These are phyloP conservation scores for Candida wancherniae DNA, from an alignment of 805 yeast genomes.

Conservation along the genomic window DNA sequence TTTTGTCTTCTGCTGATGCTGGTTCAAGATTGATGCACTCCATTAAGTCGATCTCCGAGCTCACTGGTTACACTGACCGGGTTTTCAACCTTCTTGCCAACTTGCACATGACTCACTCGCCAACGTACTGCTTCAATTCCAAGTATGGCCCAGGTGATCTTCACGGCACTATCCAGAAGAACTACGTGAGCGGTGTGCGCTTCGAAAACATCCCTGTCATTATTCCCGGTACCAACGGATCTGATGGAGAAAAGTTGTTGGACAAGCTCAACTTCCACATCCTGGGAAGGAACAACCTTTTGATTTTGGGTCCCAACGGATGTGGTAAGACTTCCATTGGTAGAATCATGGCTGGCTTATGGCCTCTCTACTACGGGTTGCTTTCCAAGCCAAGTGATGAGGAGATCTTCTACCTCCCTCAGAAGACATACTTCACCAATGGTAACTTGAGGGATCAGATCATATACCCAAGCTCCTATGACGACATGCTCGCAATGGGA, in stretches of 20 bases:
- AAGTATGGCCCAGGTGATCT: conserved; percentile 46
- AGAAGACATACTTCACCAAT: conserved; percentile 74
- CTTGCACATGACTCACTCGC: conserved; percentile 77
- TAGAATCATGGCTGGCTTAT: conserved; percentile 77
- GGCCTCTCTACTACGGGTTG: conserved; percentile 87
- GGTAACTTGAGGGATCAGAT: conserved; percentile 90
- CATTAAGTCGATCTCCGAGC: conserved; percentile 83
- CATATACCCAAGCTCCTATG: conserved; percentile 77
- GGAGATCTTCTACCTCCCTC: conserved; percentile 77
- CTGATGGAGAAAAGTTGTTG: conserved; percentile 57
- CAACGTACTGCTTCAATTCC: conserved; percentile 47
- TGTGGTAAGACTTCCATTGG: conserved; percentile 86
- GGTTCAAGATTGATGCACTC: conserved; percentile 94
- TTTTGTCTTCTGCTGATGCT: conserved; percentile 90
- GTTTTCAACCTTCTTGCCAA: conserved; percentile 72
- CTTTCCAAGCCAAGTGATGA: conserved; percentile 69
- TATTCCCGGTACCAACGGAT: conserved; percentile 64
- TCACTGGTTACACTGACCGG: conserved; percentile 86
- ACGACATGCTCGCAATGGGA: conserved; percentile 72
- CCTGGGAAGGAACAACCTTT: conserved; percentile 56
- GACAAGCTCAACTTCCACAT: conserved; percentile 57
- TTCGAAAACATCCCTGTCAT: conserved; percentile 79
- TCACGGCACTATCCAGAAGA: conserved; percentile 74
- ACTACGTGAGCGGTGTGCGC: conserved; percentile 67
- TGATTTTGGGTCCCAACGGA: conserved; percentile 84